Evolutionary conservation across 2,329 filamentous ascomycete genomes (phyloP).

Genomic region (Botrytis elliptica): DNA sequence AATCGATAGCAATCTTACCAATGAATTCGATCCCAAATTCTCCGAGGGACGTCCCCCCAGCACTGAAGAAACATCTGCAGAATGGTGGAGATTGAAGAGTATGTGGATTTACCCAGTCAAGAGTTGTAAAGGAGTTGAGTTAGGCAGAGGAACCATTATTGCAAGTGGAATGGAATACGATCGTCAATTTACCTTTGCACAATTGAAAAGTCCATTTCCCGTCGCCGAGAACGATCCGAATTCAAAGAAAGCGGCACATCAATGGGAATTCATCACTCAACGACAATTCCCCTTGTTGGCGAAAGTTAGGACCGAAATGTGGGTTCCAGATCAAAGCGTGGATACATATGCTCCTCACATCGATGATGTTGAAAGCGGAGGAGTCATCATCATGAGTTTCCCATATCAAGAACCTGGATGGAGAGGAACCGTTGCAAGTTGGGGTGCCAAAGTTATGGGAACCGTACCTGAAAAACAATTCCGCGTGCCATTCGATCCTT

Average conservation of each 20-base stretch:
- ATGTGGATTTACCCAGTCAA: slow-evolving; percentile 82
- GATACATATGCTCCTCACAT: slow-evolving; percentile 49
- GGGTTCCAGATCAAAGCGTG: slow-evolving; percentile 63
- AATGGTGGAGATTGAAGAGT: slow-evolving; percentile 58
- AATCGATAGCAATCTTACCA: slow-evolving; percentile 51
- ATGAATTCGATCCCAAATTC: slow-evolving; percentile 55
- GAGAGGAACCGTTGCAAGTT: slow-evolving; percentile 46
- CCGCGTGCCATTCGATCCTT: slow-evolving; percentile 63
- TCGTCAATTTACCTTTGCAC: slow-evolving; percentile 79
- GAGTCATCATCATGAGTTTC: slow-evolving; percentile 66
- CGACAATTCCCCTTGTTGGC: slow-evolving; percentile 69
- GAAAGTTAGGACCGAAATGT: slow-evolving; percentile 65
- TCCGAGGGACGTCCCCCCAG: slow-evolving; percentile 40
- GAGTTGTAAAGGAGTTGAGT: slow-evolving; percentile 74
- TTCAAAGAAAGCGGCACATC: slow-evolving; percentile 45
- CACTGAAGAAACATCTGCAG: slow-evolving; percentile 39
- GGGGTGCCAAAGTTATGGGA: slow-evolving; percentile 51
- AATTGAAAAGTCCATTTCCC: slow-evolving; percentile 54
- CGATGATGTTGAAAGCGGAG: slow-evolving; percentile 52
- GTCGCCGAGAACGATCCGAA: slow-evolving; percentile 41
- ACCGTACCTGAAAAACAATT: slow-evolving; percentile 62
- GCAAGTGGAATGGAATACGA: slow-evolving; percentile 74
- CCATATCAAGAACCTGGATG: slow-evolving; percentile 55
- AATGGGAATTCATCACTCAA: slow-evolving; percentile 72
- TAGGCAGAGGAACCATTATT: slow-evolving; percentile 62